A percentile compares a stretch with the other conserved stretches of the same genome.
These are phyloP conservation scores for Lipomyces kockii DNA, from an alignment of 805 yeast species.

Conservation along the genomic window DNA sequence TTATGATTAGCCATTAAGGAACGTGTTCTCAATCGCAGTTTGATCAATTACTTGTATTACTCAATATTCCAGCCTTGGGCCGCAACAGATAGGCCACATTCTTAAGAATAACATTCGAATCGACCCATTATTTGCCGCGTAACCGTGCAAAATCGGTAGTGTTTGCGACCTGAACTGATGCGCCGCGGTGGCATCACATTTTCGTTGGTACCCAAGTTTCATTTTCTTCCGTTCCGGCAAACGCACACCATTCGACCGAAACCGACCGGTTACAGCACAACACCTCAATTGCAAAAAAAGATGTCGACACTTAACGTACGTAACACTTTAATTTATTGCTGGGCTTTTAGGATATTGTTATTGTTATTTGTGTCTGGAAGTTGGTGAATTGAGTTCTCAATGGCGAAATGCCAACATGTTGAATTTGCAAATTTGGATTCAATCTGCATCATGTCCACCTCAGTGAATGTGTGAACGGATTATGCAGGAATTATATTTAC, in stretches of 20 bases:
- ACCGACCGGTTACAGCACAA: not conserved
- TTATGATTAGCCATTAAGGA: no score
- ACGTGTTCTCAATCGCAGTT: no score
- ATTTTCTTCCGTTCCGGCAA: not conserved
- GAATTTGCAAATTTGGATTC: not conserved
- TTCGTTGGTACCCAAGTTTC: not conserved
- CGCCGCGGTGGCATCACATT: not conserved
- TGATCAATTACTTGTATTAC: no score
- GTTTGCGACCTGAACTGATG: not conserved
- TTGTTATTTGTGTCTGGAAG: not conserved
- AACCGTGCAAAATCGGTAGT: not conserved
- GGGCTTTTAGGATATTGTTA: not conserved
- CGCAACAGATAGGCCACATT: no score
- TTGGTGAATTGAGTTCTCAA: not conserved
- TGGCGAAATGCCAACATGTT: not conserved
- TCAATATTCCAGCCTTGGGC: no score
- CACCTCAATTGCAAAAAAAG: not conserved
- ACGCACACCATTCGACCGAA: not conserved
- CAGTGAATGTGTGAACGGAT: no score
- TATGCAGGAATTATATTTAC: no score
- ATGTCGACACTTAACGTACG: conserved; percentile 2
- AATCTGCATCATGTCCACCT: not conserved
- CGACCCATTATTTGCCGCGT: not conserved
- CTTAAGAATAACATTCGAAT: not conserved
- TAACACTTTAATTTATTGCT: not conserved